These are phyloP conservation scores for Cyclotella kingstonii DNA, from an alignment of 108 stramenopile species.

Conservation along the genomic window DNA sequence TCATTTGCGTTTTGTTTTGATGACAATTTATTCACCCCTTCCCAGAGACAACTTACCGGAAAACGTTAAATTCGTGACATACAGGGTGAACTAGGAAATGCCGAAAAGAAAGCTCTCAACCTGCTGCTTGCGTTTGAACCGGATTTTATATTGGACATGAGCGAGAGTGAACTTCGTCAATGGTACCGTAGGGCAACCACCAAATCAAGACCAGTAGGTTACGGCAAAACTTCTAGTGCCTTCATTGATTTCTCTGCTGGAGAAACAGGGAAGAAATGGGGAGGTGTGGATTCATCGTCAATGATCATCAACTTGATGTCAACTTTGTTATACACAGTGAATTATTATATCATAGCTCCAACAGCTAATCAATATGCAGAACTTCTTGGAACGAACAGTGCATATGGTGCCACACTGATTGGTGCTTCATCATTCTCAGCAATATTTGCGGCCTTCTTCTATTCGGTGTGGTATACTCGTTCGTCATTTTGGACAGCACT, in stretches of 20 bases:
- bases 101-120: slow-evolving; percentile 43
- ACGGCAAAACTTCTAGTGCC: slow-evolving; percentile 4
- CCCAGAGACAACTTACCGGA: neutral
- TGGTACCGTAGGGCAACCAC: slow-evolving; percentile 33
- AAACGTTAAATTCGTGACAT: slow-evolving; percentile 1
- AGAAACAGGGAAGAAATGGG: slow-evolving; percentile 40
- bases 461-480: slow-evolving; percentile 65
- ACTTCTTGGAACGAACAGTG: slow-evolving; percentile 36
- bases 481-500: slow-evolving; percentile 55
- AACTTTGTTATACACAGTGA: slow-evolving; percentile 63
- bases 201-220: neutral
- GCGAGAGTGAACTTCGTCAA: slow-evolving; percentile 33
- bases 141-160: slow-evolving; percentile 43
- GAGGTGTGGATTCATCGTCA: slow-evolving; percentile 45
- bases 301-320: slow-evolving; percentile 63
- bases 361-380: slow-evolving; percentile 57
- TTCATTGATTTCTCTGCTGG: slow-evolving; percentile 14
- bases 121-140: slow-evolving; percentile 51
- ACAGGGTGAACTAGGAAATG: slow-evolving; percentile 53
- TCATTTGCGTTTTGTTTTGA: neutral
- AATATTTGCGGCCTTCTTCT: slow-evolving; percentile 58
- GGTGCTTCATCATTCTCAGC: slow-evolving; percentile 68
- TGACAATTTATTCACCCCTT: neutral
- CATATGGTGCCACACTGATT: slow-evolving; percentile 56
- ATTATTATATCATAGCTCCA: slow-evolving; percentile 72